Percentiles rank a stretch among this genome's conserved stretches.
Conservation (phyloP, 1,284 basidiomycete species). For the Naganishia sp. region DNA sequence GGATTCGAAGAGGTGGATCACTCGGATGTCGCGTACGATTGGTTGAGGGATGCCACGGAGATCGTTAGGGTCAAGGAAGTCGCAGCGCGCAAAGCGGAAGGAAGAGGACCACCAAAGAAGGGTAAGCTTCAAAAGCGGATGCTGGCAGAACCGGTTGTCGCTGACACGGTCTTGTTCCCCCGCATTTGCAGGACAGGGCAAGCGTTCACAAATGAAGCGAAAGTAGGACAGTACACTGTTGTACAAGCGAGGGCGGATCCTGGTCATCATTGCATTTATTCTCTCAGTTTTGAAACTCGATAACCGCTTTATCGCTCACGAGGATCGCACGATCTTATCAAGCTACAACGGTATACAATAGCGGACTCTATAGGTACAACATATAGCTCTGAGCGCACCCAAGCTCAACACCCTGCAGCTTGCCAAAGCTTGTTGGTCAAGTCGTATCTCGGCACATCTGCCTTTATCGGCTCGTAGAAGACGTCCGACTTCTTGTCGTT, state of each 20-base stretch:
- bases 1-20: slow-evolving; percentile 42
- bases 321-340: neutral
- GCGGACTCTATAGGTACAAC: neutral
- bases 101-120: slow-evolving; percentile 51
- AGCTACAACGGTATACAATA: slow-evolving; percentile 20
- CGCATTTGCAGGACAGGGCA: slow-evolving; percentile 41
- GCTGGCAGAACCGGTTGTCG: neutral
- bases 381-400: neutral
- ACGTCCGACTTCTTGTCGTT: slow-evolving; percentile 27
- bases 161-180: neutral
- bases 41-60: slow-evolving; percentile 45
- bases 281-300: neutral
- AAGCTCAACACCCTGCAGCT: slow-evolving; percentile 19
- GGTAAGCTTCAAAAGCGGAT: slow-evolving; percentile 40
- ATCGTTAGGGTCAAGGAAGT: slow-evolving; percentile 41
- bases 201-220: slow-evolving; percentile 49
- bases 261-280: neutral
- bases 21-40: slow-evolving; percentile 39
- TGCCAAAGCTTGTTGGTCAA: slow-evolving; percentile 27
- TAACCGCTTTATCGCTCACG: neutral
- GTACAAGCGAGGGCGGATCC: neutral
- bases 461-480: slow-evolving; percentile 23
- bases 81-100: slow-evolving; percentile 38
- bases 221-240: slow-evolving; percentile 31
- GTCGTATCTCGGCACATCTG: slow-evolving; percentile 25